Conservation (phyloP, 2,329 filamentous ascomycete species). For the Phyllosticta capitalensis region DNA sequence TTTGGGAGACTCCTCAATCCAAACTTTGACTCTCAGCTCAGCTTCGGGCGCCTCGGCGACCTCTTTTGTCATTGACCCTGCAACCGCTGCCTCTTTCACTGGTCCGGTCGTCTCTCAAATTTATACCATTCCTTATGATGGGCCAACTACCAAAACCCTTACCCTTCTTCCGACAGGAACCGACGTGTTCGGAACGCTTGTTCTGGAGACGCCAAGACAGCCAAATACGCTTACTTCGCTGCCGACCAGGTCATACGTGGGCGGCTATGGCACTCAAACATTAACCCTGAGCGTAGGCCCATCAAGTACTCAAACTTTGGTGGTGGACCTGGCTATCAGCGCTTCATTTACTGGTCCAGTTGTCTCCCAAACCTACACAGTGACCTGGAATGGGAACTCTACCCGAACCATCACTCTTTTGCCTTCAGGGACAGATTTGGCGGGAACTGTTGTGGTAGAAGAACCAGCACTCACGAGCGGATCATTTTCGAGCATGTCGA, state of each 20-base stretch:
- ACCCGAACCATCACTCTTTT: not conserved
- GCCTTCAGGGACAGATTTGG: not conserved
- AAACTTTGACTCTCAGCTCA: too few species aligned
- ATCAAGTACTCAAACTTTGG: too few species aligned
- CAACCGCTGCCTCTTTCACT: not conserved
- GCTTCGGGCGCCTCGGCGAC: not conserved
- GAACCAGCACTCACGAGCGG: not conserved
- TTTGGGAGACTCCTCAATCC: not conserved
- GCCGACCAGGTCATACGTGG: too few species aligned
- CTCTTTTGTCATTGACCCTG: not conserved
- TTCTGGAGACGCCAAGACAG: not conserved
- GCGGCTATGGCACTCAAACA: too few species aligned
- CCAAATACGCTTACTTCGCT: too few species aligned
- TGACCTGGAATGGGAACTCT: not conserved
- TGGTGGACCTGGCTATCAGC: too few species aligned
- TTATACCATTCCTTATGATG: not conserved
- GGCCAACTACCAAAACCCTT: not conserved
- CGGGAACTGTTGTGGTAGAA: not conserved
- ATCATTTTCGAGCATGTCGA: not conserved
- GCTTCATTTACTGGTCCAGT: not conserved
- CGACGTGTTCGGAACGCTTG: not conserved
- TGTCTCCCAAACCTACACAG: not conserved
- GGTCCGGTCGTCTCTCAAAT: not conserved
- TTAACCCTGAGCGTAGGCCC: too few species aligned
- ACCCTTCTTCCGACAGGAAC: not conserved